A percentile compares a stretch with the other conserved stretches of the same genome.
Conservation (phyloP, 306 rosid species). For the Malus sylvestris region DNA sequence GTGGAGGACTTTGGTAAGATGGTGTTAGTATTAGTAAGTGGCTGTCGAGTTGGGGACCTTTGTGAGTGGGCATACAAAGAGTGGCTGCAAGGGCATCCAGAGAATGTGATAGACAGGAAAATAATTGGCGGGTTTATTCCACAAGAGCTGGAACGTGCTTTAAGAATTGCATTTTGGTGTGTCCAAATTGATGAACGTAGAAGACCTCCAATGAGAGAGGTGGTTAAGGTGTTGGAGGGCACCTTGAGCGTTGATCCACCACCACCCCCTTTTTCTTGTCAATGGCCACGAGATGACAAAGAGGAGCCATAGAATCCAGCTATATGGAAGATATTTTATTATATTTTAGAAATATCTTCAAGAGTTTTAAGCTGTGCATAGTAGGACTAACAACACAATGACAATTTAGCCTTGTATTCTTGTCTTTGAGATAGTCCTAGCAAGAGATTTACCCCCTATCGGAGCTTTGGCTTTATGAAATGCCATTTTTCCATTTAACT, state of each 20-base stretch:
- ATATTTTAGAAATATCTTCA: background rate
- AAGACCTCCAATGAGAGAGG: slow-evolving; percentile 70
- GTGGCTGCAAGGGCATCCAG: slow-evolving; percentile 46
- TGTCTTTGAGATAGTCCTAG: slow-evolving; percentile 4
- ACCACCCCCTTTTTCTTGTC: slow-evolving; percentile 50
- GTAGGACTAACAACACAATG: slow-evolving; percentile 51
- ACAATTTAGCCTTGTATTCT: background rate
- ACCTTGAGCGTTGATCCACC: slow-evolving; percentile 61
- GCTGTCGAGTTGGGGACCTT: slow-evolving; percentile 29
- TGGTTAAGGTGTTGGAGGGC: slow-evolving; percentile 72
- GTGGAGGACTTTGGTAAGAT: slow-evolving; percentile 62
- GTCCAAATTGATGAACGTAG: slow-evolving; percentile 46
- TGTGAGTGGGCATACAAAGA: slow-evolving; percentile 53
- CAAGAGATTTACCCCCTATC: no score
- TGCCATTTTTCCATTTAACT: no score
- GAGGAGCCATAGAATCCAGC: slow-evolving; percentile 25
- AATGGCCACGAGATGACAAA: slow-evolving; percentile 2
- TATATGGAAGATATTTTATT: slow-evolving; percentile 9
- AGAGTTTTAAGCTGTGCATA: slow-evolving; percentile 32
- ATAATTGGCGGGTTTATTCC: slow-evolving; percentile 27
- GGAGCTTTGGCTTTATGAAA: no score
- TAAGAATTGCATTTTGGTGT: slow-evolving; percentile 77
- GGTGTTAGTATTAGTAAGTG: slow-evolving; percentile 43
- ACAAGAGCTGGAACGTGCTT: slow-evolving; percentile 46
- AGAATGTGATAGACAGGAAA: slow-evolving; percentile 44